These are phyloP conservation scores for Yamadazyma friedrichii DNA, from an alignment of 1,139 yeast species.

Conservation along the genomic window DNA sequence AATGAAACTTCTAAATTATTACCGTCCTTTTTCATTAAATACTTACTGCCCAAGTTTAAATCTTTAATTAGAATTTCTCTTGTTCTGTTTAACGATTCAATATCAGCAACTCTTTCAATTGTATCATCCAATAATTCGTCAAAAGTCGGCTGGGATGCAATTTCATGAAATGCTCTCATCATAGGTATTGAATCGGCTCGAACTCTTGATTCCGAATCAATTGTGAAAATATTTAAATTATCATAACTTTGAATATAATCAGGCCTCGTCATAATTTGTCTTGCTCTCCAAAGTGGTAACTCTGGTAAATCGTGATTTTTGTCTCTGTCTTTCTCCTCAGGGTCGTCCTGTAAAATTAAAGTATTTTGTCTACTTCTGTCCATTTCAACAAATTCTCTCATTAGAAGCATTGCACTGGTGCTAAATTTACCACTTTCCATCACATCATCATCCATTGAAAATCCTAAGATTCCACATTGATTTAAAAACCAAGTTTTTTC, in stretches of 20 bases:
- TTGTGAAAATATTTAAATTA: constrained; percentile 72
- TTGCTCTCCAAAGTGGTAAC: constrained; percentile 78
- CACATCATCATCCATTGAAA: constrained; percentile 84
- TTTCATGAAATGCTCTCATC: constrained; percentile 88
- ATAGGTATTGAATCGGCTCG: constrained; percentile 82
- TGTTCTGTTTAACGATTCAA: constrained; percentile 78
- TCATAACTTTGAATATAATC: constrained; percentile 78
- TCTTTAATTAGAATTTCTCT: constrained; percentile 78
- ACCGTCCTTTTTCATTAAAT: constrained; percentile 15
- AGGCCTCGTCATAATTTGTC: constrained; percentile 83
- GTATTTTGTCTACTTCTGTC: constrained; percentile 44
- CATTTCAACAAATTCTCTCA: constrained; percentile 71
- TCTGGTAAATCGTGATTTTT: constrained; percentile 63
- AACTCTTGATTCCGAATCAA: constrained; percentile 72
- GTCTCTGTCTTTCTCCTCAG: constrained; percentile 18
- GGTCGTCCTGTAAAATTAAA: constrained; percentile 22
- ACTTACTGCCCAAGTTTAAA: constrained; percentile 51
- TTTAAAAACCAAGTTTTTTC: constrained; percentile 86
- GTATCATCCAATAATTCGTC: constrained; percentile 69
- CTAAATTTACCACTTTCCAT: constrained; percentile 84
- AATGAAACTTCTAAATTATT: constrained; percentile 13
- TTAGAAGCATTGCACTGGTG: constrained; percentile 71
- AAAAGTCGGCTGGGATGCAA: constrained; percentile 69
- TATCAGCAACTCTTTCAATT: constrained; percentile 68
- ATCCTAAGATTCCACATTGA: constrained; percentile 77